These are phyloP conservation scores for Sporisorium exsertum DNA, from an alignment of 1,284 basidiomycete genomes.

Conservation along the genomic window DNA sequence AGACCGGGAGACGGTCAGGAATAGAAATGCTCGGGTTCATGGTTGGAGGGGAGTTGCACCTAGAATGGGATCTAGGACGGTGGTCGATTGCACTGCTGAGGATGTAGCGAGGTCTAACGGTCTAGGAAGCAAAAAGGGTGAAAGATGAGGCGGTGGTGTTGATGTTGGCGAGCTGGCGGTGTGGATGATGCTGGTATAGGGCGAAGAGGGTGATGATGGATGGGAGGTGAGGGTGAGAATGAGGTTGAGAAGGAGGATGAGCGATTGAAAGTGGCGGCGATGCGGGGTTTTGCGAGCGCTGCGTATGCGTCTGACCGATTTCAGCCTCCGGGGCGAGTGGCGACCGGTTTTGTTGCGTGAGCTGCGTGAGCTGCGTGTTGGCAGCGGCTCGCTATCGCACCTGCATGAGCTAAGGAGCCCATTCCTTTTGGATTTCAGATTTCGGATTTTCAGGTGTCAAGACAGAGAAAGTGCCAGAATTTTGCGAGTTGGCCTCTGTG, in stretches of 20 bases:
- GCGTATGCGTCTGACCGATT: background rate
- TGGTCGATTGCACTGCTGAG: no score
- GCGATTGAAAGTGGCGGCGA: background rate
- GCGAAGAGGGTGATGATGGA: background rate
- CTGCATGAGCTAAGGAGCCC: background rate
- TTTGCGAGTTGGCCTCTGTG: background rate
- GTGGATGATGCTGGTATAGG: background rate
- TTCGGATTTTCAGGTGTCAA: background rate
- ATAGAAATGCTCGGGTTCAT: constrained; percentile 56
- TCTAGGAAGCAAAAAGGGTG: background rate
- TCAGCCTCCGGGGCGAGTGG: background rate
- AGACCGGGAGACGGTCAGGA: constrained; percentile 59
- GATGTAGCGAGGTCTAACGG: background rate
- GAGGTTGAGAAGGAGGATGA: background rate
- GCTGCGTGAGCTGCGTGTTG: background rate
- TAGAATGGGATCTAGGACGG: no score
- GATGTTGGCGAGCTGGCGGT: background rate
- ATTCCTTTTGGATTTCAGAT: no score
- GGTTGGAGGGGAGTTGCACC: background rate
- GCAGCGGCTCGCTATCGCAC: background rate
- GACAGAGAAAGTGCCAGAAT: constrained; percentile 30
- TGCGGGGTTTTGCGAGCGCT: background rate
- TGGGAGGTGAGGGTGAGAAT: background rate
- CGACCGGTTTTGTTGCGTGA: background rate
- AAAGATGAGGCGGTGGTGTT: background rate